A percentile compares a stretch with the other conserved stretches of the same genome.
Conservation (phyloP, 2,329 filamentous ascomycete species). For the Talaromyces pinophilus region DNA sequence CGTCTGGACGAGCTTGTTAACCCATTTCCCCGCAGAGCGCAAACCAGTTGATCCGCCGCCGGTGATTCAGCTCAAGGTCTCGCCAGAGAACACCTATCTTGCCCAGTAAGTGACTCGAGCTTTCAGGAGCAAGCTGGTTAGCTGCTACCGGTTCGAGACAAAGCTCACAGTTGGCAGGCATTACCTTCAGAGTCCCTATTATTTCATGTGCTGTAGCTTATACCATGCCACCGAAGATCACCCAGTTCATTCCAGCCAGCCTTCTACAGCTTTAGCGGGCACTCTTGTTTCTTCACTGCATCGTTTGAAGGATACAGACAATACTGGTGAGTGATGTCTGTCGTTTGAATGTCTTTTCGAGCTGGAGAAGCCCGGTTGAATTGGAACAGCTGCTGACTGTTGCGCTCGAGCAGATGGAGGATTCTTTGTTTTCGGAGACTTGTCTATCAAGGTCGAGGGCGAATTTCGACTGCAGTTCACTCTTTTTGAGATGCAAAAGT, state of each 20-base stretch:
- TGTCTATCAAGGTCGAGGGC: slow-evolving; percentile 76
- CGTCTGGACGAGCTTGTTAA: background rate
- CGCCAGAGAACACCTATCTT: slow-evolving; percentile 49
- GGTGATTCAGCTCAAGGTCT: slow-evolving; percentile 70
- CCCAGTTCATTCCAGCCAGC: slow-evolving; percentile 43
- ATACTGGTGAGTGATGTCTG: slow-evolving; percentile 51
- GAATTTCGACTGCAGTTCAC: slow-evolving; percentile 73
- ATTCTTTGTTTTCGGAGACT: slow-evolving; percentile 88
- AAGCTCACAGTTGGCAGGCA: slow-evolving; percentile 45
- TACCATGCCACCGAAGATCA: slow-evolving; percentile 53
- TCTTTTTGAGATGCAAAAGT: slow-evolving; percentile 71
- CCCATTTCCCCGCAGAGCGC: slow-evolving; percentile 57
- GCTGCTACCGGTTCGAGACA: slow-evolving; percentile 14
- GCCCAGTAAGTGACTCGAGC: slow-evolving; percentile 56
- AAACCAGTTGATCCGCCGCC: slow-evolving; percentile 85
- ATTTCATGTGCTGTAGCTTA: slow-evolving; percentile 62
- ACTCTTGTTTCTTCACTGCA: slow-evolving; percentile 79
- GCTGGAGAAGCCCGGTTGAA: slow-evolving; percentile 1
- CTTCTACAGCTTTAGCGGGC: slow-evolving; percentile 63
- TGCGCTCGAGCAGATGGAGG: slow-evolving; percentile 62
- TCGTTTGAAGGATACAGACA: slow-evolving; percentile 74
- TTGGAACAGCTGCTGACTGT: slow-evolving; percentile 19
- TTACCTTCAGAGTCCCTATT: slow-evolving; percentile 65
- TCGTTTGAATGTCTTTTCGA: background rate
- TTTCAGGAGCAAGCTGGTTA: too few relatives aligned